These are phyloP conservation scores for Alternaria incomplexa DNA, from an alignment of 2,329 filamentous ascomycete species.

Conservation along the genomic window DNA sequence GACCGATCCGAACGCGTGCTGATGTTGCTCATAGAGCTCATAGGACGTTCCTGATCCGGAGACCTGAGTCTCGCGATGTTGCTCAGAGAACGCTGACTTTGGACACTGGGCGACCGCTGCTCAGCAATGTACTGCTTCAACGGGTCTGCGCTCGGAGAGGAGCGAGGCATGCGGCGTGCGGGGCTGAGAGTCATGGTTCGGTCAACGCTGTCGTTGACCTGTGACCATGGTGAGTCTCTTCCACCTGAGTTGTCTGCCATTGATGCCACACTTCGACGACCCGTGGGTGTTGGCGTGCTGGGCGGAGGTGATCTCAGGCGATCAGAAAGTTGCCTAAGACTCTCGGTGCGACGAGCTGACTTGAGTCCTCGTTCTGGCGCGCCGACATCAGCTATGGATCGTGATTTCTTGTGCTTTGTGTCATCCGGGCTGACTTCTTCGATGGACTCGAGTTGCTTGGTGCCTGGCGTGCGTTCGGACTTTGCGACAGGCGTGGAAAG, in stretches of 20 bases:
- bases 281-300: slow-evolving; percentile 37
- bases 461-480: slow-evolving; percentile 37
- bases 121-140: slow-evolving; percentile 45
- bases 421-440: slow-evolving; percentile 57
- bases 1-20: slow-evolving; percentile 70
- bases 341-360: slow-evolving; percentile 41
- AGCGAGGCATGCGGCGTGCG: slow-evolving; percentile 43
- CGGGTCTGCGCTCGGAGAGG: slow-evolving; percentile 43
- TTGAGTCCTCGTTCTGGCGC: slow-evolving; percentile 53
- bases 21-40: slow-evolving; percentile 64
- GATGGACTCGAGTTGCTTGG: slow-evolving; percentile 57
- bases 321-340: slow-evolving; percentile 44
- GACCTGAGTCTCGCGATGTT: slow-evolving; percentile 50
- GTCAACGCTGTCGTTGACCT: slow-evolving; percentile 55
- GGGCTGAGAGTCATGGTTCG: slow-evolving; percentile 47
- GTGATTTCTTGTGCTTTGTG: slow-evolving; percentile 52
- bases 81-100: slow-evolving; percentile 53
- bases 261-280: slow-evolving; percentile 30
- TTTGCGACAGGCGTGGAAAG: slow-evolving; percentile 34
- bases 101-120: slow-evolving; percentile 47
- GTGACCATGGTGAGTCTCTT: slow-evolving; percentile 47
- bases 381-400: slow-evolving; percentile 51
- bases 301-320: slow-evolving; percentile 41
- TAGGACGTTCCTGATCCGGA: slow-evolving; percentile 62
- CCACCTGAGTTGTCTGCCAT: slow-evolving; percentile 32